Evolutionary conservation across 2,329 filamentous ascomycete species (phyloP), one percentile per base, ranked within the genome.

Genomic region (Fusarium sp.): DNA sequence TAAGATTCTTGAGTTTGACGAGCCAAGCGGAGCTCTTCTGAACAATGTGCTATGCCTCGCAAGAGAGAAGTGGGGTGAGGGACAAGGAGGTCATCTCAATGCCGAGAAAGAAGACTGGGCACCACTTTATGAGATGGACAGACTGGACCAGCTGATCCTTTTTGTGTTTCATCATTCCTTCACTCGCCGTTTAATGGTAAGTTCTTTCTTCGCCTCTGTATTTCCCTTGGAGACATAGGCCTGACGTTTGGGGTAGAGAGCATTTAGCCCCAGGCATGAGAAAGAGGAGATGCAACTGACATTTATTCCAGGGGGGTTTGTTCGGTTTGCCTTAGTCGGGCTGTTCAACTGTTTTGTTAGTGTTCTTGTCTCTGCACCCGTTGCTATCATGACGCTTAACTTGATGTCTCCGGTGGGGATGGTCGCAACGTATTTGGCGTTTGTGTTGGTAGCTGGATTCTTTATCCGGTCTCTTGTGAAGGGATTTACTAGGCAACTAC

Each of bases 381-480:
- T 65, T 17, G 62, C 41, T 1, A 60, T 65, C 33, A 44, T 65
- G 27, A 27, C 52, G 7, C 54, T 65, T 3, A 59, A 55, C 7
- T 37, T 39, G 14, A 60, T 51, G 20, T 25, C 60, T 8, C 49
- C 55, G 4, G 32, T 13, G 6, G 49, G 30, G 1, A 57, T 49
- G 22, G 15, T 65, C 19, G 35, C 20, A 13, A 65, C 47, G 5
- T 65, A 65, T 32, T 32, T 65, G 27, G 45, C 46, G 4, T 65
- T 65, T 20, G 61, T 65, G 4, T 20, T 65, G 19, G 25, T 60
- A 6, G 48, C 46, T 2, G 62, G 62, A 6, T 60, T 65, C 15
- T 11, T 47, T 4, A 65, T 65, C 13, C 62, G 60, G 19, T 51
- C 13, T 19, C 43, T 65, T 4, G 33, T 60, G 4, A 46, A 39